Base-by-base conservation (phyloP, 768 basidiomycete genomes). In the Boletus speciosus region DNA sequence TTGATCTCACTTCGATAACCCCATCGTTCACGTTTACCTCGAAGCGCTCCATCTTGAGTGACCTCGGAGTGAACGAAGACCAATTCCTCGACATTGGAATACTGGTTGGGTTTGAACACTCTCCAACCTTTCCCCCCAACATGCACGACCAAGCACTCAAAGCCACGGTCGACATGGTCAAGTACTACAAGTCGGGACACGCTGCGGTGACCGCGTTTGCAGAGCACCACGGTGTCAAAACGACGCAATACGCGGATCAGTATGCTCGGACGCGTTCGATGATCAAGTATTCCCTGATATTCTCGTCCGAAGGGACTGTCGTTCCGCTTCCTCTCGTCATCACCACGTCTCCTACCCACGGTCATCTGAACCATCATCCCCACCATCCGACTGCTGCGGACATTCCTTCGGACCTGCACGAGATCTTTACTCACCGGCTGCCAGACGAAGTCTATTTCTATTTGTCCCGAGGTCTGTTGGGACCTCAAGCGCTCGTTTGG, bases 361-460 rank as follows among this genome's bases (percentile, higher is more conserved):
- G 80, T 8, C 76, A 79, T 49, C 74, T 79, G 23, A 80, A 78
- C 60, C 81, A 83, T 63, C 81, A 84, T 57, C 70, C 75, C 19
- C 82, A 84, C 61, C 84, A 87, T 55, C 82, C 88, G 39, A 92
- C 91, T 0, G 83, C 88, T 0, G 84, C 86, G 27, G 97, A 98
- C 65, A 86, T 98, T 53, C 97, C 97, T 3, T 70, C 73, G 46
- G 96, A 98, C 71, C 74, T 99, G 37, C 90, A 96, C 66, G 93
- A 97, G 49, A 90, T 98, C 56, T 98, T 98, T 75, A 95, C 93
- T 10, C 77, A 91, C 71, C 87, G 93, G 42, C 79, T 99, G 25
- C 96, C 96, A 1, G 97, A 98, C 69, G 94, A 98, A 68, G 80
- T 98, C 54, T 98, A 95, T 75, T 98, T 87, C 71, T 97, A 98